Percentiles rank a stretch among this genome's conserved stretches.
phyloP scores from a whole-genome alignment of 2,329 filamentous ascomycete species.

The Conoideocrella luteorostrata region DNA sequence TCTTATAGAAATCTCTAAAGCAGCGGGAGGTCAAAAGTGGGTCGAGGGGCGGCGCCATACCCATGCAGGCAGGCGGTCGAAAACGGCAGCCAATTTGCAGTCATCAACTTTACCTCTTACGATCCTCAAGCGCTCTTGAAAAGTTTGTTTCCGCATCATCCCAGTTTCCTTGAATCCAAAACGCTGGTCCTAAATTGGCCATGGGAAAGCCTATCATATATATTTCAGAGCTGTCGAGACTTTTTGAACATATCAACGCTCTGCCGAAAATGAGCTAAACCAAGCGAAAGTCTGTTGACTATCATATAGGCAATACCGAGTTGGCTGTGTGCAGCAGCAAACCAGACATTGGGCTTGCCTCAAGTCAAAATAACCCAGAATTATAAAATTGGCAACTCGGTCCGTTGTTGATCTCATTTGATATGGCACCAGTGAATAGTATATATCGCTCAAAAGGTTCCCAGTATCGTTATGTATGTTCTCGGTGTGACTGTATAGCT shows the following conservation, averaged over 20 bases:
- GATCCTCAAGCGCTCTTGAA: too few species aligned
- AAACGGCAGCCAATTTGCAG: too few species aligned
- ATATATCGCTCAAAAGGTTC: neutral
- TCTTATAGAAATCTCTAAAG: too few species aligned
- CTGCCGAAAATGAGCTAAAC: constrained; percentile 1
- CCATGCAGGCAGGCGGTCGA: too few species aligned
- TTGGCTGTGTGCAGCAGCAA: constrained; percentile 2
- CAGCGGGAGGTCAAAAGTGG: too few species aligned
- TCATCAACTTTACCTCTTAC: too few species aligned
- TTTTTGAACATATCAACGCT: neutral
- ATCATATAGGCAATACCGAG: constrained; percentile 5
- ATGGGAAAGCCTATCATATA: neutral
- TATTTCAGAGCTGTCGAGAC: too few species aligned
- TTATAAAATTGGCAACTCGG: too few species aligned
- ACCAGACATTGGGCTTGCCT: neutral
- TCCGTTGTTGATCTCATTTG: constrained; percentile 3
- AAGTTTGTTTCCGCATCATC: too few species aligned
- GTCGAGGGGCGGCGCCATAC: too few species aligned
- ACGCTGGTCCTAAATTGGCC: neutral
- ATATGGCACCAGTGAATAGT: neutral
- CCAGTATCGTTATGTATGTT: too few species aligned
- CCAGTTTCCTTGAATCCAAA: neutral
- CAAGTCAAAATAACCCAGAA: too few species aligned
- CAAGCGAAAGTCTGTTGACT: constrained; percentile 1
- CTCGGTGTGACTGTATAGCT: neutral